phyloP scores from a whole-genome alignment of 2,329 filamentous ascomycete genomes.

The Colletotrichum sp. region DNA sequence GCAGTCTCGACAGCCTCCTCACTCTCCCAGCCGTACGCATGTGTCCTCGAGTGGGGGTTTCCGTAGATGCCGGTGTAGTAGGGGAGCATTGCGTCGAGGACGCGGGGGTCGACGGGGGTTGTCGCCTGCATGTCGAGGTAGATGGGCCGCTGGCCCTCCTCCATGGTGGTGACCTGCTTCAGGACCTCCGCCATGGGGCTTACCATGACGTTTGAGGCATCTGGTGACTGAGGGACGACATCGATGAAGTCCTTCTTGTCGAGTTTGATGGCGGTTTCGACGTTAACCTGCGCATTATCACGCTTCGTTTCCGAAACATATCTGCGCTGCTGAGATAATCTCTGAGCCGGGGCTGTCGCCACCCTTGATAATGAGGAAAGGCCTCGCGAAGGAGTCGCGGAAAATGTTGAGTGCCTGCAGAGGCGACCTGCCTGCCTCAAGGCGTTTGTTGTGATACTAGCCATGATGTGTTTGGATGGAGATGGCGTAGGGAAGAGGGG shows the following conservation, averaged over 20 bases:
- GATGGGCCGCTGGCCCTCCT: conserved; percentile 90
- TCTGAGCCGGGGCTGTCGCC: conserved; percentile 30
- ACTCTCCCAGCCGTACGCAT: conserved; percentile 98
- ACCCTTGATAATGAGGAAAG: conserved; percentile 36
- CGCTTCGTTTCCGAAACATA: conserved; percentile 88
- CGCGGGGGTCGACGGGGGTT: conserved; percentile 91
- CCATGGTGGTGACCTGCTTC: conserved; percentile 91
- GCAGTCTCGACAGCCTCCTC: conserved; percentile 93
- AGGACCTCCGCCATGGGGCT: conserved; percentile 87
- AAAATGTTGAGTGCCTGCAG: conserved; percentile 45
- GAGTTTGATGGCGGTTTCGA: conserved; percentile 84
- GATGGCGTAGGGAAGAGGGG: conserved; percentile 20
- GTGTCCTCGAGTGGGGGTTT: conserved; percentile 95
- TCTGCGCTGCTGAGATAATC: conserved; percentile 51
- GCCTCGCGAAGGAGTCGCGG: conserved; percentile 37
- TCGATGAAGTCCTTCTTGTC: conserved; percentile 84
- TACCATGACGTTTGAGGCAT: conserved; percentile 71
- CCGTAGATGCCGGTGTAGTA: conserved; percentile 93
- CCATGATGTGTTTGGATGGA: conserved; percentile 52
- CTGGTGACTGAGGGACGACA: conserved; percentile 44
- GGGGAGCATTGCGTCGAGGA: conserved; percentile 95
- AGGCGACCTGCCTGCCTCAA: conserved; percentile 77
- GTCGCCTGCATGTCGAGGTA: conserved; percentile 99
- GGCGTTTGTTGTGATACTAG: conserved; percentile 69
- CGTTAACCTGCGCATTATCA: conserved; percentile 78